A percentile compares a stretch with the other conserved stretches of the same genome.
These are phyloP conservation scores for Melampsora americana DNA, from an alignment of 1,284 basidiomycete species.

Conservation along the genomic window DNA sequence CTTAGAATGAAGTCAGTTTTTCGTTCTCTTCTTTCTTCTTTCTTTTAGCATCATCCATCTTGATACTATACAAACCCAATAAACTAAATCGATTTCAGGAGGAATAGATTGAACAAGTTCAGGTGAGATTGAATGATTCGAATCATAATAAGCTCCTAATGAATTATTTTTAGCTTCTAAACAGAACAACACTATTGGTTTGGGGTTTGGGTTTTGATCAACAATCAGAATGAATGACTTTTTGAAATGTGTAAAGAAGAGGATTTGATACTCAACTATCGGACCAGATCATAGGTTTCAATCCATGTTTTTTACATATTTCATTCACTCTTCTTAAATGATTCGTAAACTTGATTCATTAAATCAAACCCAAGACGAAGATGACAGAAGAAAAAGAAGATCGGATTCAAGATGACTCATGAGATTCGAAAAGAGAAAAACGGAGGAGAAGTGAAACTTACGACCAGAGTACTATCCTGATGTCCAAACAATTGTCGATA, in stretches of 20 bases:
- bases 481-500: conserved; percentile 53
- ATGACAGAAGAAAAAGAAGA: too few species aligned
- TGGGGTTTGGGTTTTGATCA: too few species aligned
- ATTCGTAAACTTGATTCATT: conserved; percentile 47
- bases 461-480: conserved; percentile 52
- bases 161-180: conserved; percentile 54
- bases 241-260: too few species aligned
- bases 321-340: conserved; percentile 52
- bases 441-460: conserved; percentile 48
- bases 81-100: conserved; percentile 51
- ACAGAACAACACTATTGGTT: conserved; percentile 54
- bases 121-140: conserved; percentile 47
- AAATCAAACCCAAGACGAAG: too few species aligned
- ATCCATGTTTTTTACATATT: conserved; percentile 49
- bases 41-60: too few species aligned
- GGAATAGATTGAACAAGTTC: conserved; percentile 52
- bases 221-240: neutral
- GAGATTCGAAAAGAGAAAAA: conserved; percentile 36
- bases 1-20: too few species aligned
- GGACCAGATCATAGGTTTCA: conserved; percentile 55
- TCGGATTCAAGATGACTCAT: too few species aligned
- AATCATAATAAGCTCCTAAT: conserved; percentile 54
- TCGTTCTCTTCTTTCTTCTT: too few species aligned
- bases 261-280: conserved; percentile 49
- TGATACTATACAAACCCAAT: conserved; percentile 46